Evolutionary conservation across 1,284 basidiomycete species (phyloP).

Genomic region (Naganishia cerealis): DNA sequence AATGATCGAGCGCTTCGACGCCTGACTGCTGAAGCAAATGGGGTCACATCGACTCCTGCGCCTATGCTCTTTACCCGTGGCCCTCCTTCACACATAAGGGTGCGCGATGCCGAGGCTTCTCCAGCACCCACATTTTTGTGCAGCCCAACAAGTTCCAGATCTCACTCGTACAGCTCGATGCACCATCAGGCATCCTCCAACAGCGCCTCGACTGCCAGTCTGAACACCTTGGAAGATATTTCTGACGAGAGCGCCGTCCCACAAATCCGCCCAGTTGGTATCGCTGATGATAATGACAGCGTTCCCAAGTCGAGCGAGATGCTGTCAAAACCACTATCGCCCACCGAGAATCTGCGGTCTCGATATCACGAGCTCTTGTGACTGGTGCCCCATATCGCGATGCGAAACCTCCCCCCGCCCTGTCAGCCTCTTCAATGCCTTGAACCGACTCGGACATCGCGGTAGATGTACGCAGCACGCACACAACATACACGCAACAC

Average conservation of each 20-base stretch:
- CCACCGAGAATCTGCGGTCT: background rate
- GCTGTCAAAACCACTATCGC: background rate
- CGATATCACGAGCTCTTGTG: background rate
- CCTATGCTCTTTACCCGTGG: slow-evolving; percentile 18
- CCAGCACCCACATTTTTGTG: slow-evolving; percentile 8
- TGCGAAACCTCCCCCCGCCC: background rate
- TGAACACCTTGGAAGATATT: slow-evolving; percentile 13
- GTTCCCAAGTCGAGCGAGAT: background rate
- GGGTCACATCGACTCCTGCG: background rate
- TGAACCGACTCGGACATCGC: background rate
- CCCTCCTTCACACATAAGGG: slow-evolving; percentile 1
- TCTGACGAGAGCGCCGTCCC: background rate
- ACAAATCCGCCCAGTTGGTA: background rate
- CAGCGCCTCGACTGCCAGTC: slow-evolving; percentile 14
- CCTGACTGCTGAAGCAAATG: background rate
- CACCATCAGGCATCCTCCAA: slow-evolving; percentile 1
- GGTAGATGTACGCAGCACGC: too few relatives aligned
- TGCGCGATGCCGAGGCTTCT: background rate
- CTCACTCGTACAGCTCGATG: slow-evolving; percentile 10
- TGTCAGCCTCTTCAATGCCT: background rate
- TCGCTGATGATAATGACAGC: background rate
- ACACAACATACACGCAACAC: too few relatives aligned
- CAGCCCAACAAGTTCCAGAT: slow-evolving; percentile 13
- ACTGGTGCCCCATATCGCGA: background rate
- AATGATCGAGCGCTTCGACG: slow-evolving; percentile 25